phyloP scores from a whole-genome alignment of 2,329 filamentous ascomycete genomes.

The Phaeosphaeriaceae sp. region DNA sequence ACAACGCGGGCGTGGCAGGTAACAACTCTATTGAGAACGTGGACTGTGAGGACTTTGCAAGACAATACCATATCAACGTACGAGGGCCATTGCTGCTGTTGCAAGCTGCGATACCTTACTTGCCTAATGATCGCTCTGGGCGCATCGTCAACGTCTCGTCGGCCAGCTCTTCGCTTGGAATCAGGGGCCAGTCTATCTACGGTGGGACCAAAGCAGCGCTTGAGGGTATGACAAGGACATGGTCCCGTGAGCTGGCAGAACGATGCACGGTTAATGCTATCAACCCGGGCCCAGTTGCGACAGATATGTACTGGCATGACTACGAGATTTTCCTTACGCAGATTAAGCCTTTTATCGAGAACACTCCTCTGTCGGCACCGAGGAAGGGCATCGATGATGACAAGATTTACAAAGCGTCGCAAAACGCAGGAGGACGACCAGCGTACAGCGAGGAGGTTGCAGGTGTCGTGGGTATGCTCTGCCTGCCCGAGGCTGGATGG shows the following conservation, averaged over 20 bases:
- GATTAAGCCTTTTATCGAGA: constrained; percentile 67
- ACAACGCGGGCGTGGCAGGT: constrained; percentile 76
- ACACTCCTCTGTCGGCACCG: constrained; percentile 68
- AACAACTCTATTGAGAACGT: constrained; percentile 72
- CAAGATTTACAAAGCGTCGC: constrained; percentile 56
- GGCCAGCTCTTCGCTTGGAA: constrained; percentile 64
- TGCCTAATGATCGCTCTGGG: constrained; percentile 71
- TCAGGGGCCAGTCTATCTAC: constrained; percentile 65
- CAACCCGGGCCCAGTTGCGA: constrained; percentile 69
- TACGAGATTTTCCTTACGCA: constrained; percentile 63
- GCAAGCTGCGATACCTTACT: constrained; percentile 72
- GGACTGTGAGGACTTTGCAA: constrained; percentile 68
- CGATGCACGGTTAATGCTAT: constrained; percentile 69
- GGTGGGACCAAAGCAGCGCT: constrained; percentile 71
- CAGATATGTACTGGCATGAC: constrained; percentile 67
- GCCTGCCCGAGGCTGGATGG: constrained; percentile 74
- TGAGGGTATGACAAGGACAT: constrained; percentile 73
- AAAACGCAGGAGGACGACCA: constrained; percentile 58
- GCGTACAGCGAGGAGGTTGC: constrained; percentile 75
- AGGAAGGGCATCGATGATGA: constrained; percentile 67
- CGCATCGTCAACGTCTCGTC: constrained; percentile 68
- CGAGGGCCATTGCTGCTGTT: constrained; percentile 79
- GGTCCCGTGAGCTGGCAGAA: constrained; percentile 68
- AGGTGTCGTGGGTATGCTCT: constrained; percentile 78
- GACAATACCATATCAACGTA: constrained; percentile 80